Evolutionary conservation across 2,329 filamentous ascomycete genomes (phyloP).

Genomic region (Aspergillus awamori): DNA sequence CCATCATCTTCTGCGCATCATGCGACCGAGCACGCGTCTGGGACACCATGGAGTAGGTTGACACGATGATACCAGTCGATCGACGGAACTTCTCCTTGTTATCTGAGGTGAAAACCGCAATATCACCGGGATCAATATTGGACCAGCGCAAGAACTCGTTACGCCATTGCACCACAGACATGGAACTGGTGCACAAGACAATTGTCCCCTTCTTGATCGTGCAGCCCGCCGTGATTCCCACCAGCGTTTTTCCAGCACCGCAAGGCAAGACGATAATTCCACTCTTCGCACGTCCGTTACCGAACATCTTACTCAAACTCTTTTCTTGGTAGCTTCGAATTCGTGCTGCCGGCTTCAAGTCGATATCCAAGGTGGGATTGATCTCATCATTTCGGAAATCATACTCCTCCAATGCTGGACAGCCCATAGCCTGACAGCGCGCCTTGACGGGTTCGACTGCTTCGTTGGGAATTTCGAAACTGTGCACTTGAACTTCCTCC

Average conservation of each 20-base stretch:
- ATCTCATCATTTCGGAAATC: constrained; percentile 90
- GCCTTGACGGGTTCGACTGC: constrained; percentile 86
- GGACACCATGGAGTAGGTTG: constrained; percentile 99
- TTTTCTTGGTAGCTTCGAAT: constrained; percentile 97
- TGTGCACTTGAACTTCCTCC: constrained; percentile 84
- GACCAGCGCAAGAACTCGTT: constrained; percentile 98
- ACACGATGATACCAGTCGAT: constrained; percentile 94
- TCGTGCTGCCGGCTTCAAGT: constrained; percentile 83
- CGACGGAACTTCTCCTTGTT: constrained; percentile 84
- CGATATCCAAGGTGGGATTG: constrained; percentile 91
- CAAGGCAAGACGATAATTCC: constrained; percentile 97
- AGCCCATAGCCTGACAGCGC: constrained; percentile 81
- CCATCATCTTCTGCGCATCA: constrained; percentile 96
- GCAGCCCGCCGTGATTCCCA: constrained; percentile 97
- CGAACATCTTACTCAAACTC: constrained; percentile 98
- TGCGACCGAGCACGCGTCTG: constrained; percentile 84
- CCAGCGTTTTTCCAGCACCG: constrained; percentile 93
- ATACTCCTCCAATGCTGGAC: constrained; percentile 93
- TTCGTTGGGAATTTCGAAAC: constrained; percentile 84
- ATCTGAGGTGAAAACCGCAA: constrained; percentile 92
- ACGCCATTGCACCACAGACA: constrained; percentile 97
- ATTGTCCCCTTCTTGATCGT: constrained; percentile 97
- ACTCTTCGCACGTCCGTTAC: constrained; percentile 94
- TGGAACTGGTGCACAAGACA: constrained; percentile 92
- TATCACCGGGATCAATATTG: constrained; percentile 92